Evolutionary conservation across 495 filamentous ascomycete species (phyloP).

Genomic region (Podospora tetraspora): DNA sequence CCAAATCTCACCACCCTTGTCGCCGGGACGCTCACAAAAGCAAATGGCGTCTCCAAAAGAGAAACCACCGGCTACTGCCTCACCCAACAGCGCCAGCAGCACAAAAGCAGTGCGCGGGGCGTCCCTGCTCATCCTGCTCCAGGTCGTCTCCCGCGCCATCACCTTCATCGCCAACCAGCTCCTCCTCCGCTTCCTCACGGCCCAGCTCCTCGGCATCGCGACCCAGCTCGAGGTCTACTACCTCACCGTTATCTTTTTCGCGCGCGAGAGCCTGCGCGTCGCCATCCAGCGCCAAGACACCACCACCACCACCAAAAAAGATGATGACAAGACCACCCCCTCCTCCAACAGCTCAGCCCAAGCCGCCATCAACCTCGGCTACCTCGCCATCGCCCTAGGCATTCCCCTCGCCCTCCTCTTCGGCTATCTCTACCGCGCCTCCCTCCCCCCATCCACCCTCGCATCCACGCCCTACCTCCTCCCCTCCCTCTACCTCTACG

Average conservation of each 20-base stretch:
- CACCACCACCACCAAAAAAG: neutral
- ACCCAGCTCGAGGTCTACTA: constrained; percentile 89
- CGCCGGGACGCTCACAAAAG: neutral
- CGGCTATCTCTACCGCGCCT: constrained; percentile 58
- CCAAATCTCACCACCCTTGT: neutral
- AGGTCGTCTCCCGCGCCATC: constrained; percentile 73
- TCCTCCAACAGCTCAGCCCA: constrained; percentile 39
- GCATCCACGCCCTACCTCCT: constrained; percentile 55
- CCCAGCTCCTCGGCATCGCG: constrained; percentile 73
- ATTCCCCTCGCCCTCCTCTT: constrained; percentile 56
- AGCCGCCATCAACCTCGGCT: constrained; percentile 80
- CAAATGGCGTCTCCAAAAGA: constrained; percentile 2
- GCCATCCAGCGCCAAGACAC: constrained; percentile 73
- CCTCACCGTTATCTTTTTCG: constrained; percentile 83
- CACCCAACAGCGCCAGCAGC: constrained; percentile 3
- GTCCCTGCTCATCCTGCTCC: constrained; percentile 78
- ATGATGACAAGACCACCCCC: constrained; percentile 9
- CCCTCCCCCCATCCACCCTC: constrained; percentile 49
- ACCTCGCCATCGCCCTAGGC: constrained; percentile 68
- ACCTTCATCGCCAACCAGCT: constrained; percentile 90
- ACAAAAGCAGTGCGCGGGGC: constrained; percentile 54
- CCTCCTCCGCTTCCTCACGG: constrained; percentile 79
- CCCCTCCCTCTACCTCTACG: constrained; percentile 61
- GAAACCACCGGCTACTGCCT: neutral
- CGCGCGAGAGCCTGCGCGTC: constrained; percentile 78